These are phyloP conservation scores for Cyclotella cryptica DNA, from an alignment of 108 stramenopile genomes.

Conservation along the genomic window DNA sequence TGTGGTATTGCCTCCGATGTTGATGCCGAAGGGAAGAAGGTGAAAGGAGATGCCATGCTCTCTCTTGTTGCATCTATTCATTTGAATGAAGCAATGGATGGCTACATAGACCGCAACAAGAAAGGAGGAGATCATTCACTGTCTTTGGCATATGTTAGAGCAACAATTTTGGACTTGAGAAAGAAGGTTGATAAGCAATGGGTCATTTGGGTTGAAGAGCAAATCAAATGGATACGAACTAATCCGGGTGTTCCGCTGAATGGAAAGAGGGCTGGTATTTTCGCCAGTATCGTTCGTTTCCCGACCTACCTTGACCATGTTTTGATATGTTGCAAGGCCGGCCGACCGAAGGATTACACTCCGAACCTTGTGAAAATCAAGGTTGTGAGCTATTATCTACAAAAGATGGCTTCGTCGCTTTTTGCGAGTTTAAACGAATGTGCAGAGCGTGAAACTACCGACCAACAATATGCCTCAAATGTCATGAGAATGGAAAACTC, in stretches of 20 bases:
- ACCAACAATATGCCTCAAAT: slow-evolving; percentile 88
- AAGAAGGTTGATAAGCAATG: slow-evolving; percentile 91
- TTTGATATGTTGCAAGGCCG: slow-evolving; percentile 80
- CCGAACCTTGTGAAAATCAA: slow-evolving; percentile 85
- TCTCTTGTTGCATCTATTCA: slow-evolving; percentile 85
- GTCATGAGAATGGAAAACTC: slow-evolving; percentile 93
- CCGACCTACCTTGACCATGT: slow-evolving; percentile 88
- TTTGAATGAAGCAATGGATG: slow-evolving; percentile 88
- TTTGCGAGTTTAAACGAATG: slow-evolving; percentile 81
- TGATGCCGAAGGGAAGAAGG: slow-evolving; percentile 58
- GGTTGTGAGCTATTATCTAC: slow-evolving; percentile 85
- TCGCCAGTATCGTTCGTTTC: slow-evolving; percentile 79
- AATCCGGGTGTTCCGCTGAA: slow-evolving; percentile 85
- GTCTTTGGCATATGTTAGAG: slow-evolving; percentile 87
- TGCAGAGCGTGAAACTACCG: slow-evolving; percentile 80
- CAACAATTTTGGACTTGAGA: slow-evolving; percentile 83
- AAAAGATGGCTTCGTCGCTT: slow-evolving; percentile 89
- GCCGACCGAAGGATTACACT: slow-evolving; percentile 67
- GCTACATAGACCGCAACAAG: slow-evolving; percentile 89
- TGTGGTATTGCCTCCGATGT: slow-evolving; percentile 82
- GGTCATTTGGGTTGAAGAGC: slow-evolving; percentile 88
- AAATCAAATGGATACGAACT: slow-evolving; percentile 86
- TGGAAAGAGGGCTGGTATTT: slow-evolving; percentile 89
- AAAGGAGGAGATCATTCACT: slow-evolving; percentile 90
- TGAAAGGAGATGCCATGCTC: slow-evolving; percentile 81